These are phyloP conservation scores for Marasmius sp. DNA, from an alignment of 1,284 basidiomycete species.

Conservation along the genomic window DNA sequence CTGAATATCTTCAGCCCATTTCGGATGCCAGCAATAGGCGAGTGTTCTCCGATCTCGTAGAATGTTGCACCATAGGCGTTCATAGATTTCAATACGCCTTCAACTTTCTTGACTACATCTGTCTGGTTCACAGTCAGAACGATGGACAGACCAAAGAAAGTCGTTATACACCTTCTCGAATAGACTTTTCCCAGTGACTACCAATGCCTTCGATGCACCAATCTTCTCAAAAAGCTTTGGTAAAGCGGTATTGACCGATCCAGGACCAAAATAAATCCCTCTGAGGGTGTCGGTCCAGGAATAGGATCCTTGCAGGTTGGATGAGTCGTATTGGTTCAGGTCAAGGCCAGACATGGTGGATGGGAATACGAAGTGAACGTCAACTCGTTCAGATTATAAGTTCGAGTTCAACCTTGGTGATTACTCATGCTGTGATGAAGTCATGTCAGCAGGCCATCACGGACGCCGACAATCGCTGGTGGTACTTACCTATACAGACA, in stretches of 20 bases:
- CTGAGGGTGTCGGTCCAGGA: constrained; percentile 64
- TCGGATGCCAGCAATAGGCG: constrained; percentile 68
- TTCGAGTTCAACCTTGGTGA: neutral
- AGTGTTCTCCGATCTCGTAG: constrained; percentile 75
- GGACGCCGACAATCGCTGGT: too few species aligned
- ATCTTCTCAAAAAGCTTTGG: constrained; percentile 58
- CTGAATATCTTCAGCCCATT: constrained; percentile 56
- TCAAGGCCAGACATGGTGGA: constrained; percentile 28
- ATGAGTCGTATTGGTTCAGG: constrained; percentile 12
- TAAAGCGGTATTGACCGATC: constrained; percentile 57
- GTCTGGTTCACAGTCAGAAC: constrained; percentile 42
- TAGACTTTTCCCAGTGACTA: constrained; percentile 72
- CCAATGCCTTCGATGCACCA: constrained; percentile 58
- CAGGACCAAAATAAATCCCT: constrained; percentile 68
- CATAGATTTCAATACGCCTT: constrained; percentile 53
- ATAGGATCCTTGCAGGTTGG: constrained; percentile 51
- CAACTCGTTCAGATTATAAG: neutral
- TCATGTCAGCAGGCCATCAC: too few species aligned
- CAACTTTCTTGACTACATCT: constrained; percentile 58
- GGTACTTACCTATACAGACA: too few species aligned
- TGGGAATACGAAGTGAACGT: neutral
- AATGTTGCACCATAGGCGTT: constrained; percentile 67
- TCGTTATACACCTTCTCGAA: constrained; percentile 52
- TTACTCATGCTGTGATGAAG: neutral
- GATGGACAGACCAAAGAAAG: neutral